A percentile compares a stretch with the other conserved stretches of the same genome.
phyloP scores from a whole-genome alignment of 345 rosid species.

The Microthlaspi erraticum region DNA sequence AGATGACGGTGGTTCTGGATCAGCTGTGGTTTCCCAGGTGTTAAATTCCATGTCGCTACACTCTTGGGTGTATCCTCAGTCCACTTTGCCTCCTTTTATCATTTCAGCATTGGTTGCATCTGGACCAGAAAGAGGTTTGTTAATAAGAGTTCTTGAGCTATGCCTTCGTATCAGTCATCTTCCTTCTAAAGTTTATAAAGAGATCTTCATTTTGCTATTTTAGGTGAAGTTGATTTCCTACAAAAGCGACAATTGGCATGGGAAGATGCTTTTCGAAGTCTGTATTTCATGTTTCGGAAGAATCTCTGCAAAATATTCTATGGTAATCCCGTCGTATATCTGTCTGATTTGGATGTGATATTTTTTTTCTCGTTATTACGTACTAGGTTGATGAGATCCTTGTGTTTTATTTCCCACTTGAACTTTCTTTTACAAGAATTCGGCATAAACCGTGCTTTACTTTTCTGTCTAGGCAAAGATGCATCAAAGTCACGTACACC shows the following conservation, averaged over 20 bases:
- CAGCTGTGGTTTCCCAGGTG: conserved; percentile 49
- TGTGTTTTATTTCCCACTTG: conserved; percentile 2
- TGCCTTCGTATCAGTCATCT: conserved; percentile 12
- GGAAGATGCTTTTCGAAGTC: conserved; percentile 94
- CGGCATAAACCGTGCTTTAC: background rate
- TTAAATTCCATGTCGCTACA: conserved; percentile 60
- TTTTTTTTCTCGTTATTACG: background rate
- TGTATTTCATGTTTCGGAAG: conserved; percentile 82
- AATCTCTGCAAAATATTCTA: conserved; percentile 73
- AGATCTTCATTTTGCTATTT: conserved; percentile 34
- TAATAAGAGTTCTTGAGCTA: conserved; percentile 11
- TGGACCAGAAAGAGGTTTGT: conserved; percentile 72
- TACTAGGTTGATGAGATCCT: background rate
- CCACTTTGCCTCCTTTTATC: conserved; percentile 74
- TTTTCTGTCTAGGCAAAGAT: conserved; percentile 13
- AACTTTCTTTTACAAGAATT: conserved; percentile 2
- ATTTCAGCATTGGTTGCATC: conserved; percentile 64
- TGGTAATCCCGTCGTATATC: conserved; percentile 56
- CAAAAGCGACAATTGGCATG: conserved; percentile 68
- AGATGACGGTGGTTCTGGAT: conserved; percentile 46
- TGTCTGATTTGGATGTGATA: conserved; percentile 13
- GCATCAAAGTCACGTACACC: conserved; percentile 15
- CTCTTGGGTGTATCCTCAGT: conserved; percentile 96
- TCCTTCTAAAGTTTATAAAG: conserved; percentile 31
- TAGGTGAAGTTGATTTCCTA: conserved; percentile 70